These are phyloP conservation scores for Lecanosticta acicola DNA, from an alignment of 2,329 filamentous ascomycete genomes.

Conservation along the genomic window DNA sequence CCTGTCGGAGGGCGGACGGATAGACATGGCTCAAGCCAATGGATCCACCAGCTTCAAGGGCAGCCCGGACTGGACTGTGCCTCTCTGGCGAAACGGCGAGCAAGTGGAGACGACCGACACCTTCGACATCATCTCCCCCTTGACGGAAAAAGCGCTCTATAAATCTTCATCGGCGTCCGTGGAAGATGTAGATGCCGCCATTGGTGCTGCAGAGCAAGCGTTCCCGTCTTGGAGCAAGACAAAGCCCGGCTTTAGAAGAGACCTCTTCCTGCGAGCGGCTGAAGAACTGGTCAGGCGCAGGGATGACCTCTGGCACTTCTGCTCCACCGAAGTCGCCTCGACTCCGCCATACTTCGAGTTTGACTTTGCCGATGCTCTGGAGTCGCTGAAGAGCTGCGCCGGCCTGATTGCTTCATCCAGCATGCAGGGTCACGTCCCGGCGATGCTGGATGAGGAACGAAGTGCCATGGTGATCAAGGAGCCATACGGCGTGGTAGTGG, in stretches of 20 bases:
- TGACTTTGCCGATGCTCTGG: conserved; percentile 35
- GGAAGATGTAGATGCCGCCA: conserved; percentile 50
- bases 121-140: conserved; percentile 54
- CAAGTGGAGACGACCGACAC: conserved; percentile 42
- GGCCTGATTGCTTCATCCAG: conserved; percentile 41
- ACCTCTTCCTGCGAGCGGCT: conserved; percentile 63
- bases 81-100: conserved; percentile 43
- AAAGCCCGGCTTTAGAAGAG: conserved; percentile 56
- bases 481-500: conserved; percentile 70
- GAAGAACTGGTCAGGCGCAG: conserved; percentile 55
- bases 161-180: conserved; percentile 53
- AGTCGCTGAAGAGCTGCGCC: conserved; percentile 48
- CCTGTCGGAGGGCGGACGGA: neutral
- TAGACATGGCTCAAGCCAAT: conserved; percentile 3
- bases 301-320: conserved; percentile 57
- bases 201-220: conserved; percentile 60
- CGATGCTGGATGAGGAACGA: conserved; percentile 47
- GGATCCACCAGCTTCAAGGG: conserved; percentile 3
- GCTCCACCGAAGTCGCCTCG: conserved; percentile 53
- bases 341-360: conserved; percentile 34
- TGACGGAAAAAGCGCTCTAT: conserved; percentile 47
- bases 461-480: conserved; percentile 58
- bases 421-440: conserved; percentile 44
- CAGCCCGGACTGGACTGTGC: conserved; percentile 23
- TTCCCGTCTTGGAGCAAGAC: conserved; percentile 62